Percentiles rank a stretch among this genome's conserved stretches.
Evolutionary conservation across 2,329 filamentous ascomycete species (phyloP).

Genomic region (Onygenales sp.): DNA sequence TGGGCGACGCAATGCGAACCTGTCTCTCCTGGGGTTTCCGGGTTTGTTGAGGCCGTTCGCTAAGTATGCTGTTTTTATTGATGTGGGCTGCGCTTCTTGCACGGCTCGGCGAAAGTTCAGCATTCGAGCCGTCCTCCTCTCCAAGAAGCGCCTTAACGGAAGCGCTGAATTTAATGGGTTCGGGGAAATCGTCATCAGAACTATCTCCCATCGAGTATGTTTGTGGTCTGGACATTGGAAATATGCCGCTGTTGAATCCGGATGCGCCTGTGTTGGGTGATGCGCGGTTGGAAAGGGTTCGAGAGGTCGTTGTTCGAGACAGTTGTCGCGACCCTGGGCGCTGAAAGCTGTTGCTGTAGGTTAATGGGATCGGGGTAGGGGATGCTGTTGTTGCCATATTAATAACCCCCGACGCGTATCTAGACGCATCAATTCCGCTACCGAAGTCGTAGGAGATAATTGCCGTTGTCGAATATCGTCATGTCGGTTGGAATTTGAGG

Average conservation of each 20-base stretch:
- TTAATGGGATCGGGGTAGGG: conserved; percentile 27
- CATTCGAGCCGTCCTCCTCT: conserved; percentile 40
- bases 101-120: conserved; percentile 46
- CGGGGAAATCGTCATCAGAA: conserved; percentile 87
- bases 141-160: conserved; percentile 76
- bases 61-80: conserved; percentile 1
- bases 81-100: conserved; percentile 20
- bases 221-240: conserved; percentile 14
- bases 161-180: conserved; percentile 88
- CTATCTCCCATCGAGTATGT: conserved; percentile 53
- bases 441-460: background rate
- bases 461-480: conserved; percentile 1
- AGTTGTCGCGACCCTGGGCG: conserved; percentile 27
- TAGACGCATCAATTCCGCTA: conserved; percentile 6
- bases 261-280: conserved; percentile 20
- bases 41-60: background rate
- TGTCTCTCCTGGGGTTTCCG: conserved; percentile 18
- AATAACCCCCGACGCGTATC: conserved; percentile 7
- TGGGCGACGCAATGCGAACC: conserved; percentile 27
- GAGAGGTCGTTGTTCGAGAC: conserved; percentile 28
- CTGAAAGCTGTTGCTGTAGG: conserved; percentile 26
- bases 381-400: conserved; percentile 24
- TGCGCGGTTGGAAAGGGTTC: conserved; percentile 22
- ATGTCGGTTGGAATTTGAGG: background rate
- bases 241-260: conserved; percentile 13